A percentile compares a stretch with the other conserved stretches of the same genome.
Evolutionary conservation across 2,329 filamentous ascomycete genomes (phyloP).

Genomic region (Incumbomyces delicatus): DNA sequence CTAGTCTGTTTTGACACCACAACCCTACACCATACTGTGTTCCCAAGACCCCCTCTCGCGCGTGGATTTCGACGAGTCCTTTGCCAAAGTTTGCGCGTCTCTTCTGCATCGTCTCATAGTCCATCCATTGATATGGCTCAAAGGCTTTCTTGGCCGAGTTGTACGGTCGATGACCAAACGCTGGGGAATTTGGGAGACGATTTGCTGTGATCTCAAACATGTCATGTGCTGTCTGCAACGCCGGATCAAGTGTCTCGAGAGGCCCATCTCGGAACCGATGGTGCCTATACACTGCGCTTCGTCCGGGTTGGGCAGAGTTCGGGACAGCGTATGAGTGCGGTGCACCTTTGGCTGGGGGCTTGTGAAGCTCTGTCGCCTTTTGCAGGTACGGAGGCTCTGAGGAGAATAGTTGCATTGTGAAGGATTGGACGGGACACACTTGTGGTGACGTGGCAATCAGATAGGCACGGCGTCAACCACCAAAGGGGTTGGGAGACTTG

Average conservation of each 20-base stretch:
- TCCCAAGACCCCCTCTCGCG: constrained; percentile 56
- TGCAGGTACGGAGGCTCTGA: constrained; percentile 28
- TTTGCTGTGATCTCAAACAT: constrained; percentile 57
- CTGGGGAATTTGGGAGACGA: constrained; percentile 39
- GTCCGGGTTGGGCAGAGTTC: constrained; percentile 61
- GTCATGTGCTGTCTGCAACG: constrained; percentile 64
- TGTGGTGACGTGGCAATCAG: too few species aligned
- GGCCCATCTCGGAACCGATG: constrained; percentile 66
- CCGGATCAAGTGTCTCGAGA: constrained; percentile 61
- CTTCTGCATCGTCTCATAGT: constrained; percentile 67
- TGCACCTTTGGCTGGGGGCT: constrained; percentile 59
- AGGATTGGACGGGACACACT: background rate
- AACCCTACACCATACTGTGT: constrained; percentile 66
- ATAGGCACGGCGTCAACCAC: too few species aligned
- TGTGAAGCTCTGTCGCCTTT: constrained; percentile 42
- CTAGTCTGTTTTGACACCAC: constrained; percentile 78
- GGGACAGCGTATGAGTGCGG: constrained; percentile 72
- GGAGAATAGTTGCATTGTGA: constrained; percentile 27
- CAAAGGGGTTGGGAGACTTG: too few species aligned
- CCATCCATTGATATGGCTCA: constrained; percentile 72
- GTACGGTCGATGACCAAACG: constrained; percentile 73
- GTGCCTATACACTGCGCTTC: constrained; percentile 71
- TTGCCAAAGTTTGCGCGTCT: constrained; percentile 76
- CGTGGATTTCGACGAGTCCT: constrained; percentile 73
- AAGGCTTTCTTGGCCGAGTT: constrained; percentile 63